phyloP scores from a whole-genome alignment of 768 basidiomycete species.

The Tylopilus intermedius region DNA sequence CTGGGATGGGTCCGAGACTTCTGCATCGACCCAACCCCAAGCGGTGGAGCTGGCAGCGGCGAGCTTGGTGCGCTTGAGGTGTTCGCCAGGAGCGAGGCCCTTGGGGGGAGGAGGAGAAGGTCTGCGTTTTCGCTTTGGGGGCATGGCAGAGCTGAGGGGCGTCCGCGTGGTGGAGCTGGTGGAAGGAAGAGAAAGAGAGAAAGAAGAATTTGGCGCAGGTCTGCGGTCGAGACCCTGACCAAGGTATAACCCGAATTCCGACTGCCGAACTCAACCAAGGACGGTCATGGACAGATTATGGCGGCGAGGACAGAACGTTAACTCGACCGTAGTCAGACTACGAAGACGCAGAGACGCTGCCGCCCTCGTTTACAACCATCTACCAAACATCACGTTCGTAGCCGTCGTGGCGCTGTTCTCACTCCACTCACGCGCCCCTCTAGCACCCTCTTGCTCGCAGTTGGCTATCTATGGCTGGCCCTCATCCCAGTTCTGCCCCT shows the following conservation, averaged over 20 bases:
- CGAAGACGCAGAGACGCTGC: slow-evolving; percentile 41
- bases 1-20: slow-evolving; percentile 48
- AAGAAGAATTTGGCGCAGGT: slow-evolving; percentile 9
- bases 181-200: neutral
- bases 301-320: slow-evolving; percentile 16
- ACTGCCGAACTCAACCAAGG: slow-evolving; percentile 9
- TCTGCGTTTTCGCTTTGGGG: slow-evolving; percentile 56
- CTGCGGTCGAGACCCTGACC: slow-evolving; percentile 15
- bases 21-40: slow-evolving; percentile 83
- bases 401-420: neutral
- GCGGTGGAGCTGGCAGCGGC: slow-evolving; percentile 41
- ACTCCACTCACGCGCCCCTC: neutral
- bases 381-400: slow-evolving; percentile 30
- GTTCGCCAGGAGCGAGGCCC: slow-evolving; percentile 59
- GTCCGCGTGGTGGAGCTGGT: neutral
- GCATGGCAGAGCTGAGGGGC: slow-evolving; percentile 35
- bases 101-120: slow-evolving; percentile 37
- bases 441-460: slow-evolving; percentile 54
- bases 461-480: slow-evolving; percentile 83
- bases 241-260: slow-evolving; percentile 19
- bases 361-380: slow-evolving; percentile 30
- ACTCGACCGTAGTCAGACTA: slow-evolving; percentile 38
- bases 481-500: slow-evolving; percentile 64
- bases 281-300: slow-evolving; percentile 20
- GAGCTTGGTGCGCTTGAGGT: slow-evolving; percentile 53